These are phyloP conservation scores for Auriscalpium orientale DNA, from an alignment of 768 basidiomycete species.

Conservation along the genomic window DNA sequence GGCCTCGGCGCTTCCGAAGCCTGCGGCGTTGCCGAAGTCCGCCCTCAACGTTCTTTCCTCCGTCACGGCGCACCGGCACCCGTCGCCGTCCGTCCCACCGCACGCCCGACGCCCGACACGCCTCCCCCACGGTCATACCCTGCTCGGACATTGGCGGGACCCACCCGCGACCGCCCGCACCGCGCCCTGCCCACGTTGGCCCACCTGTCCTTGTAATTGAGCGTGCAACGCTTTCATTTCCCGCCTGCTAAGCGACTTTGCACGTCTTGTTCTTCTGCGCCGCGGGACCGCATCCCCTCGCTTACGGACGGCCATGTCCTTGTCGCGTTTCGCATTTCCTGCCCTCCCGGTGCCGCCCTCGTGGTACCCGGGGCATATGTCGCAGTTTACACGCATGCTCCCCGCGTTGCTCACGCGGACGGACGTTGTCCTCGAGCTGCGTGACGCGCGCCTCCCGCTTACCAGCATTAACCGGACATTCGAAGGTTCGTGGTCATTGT, in stretches of 20 bases:
- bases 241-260: neutral
- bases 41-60: too few relatives aligned
- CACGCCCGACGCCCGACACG: too few relatives aligned
- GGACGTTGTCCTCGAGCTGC: constrained; percentile 88
- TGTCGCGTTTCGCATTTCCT: constrained; percentile 32
- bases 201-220: too few relatives aligned
- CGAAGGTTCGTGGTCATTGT: constrained; percentile 49
- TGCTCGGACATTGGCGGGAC: too few relatives aligned
- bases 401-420: constrained; percentile 73
- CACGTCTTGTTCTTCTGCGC: neutral
- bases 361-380: constrained; percentile 98
- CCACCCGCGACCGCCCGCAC: too few relatives aligned
- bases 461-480: constrained; percentile 89
- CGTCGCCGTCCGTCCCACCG: neutral
- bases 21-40: too few relatives aligned
- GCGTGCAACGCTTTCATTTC: constrained; percentile 2
- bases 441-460: constrained; percentile 88
- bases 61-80: constrained; percentile 1
- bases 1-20: too few relatives aligned
- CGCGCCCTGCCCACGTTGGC: too few relatives aligned
- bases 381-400: constrained; percentile 70
- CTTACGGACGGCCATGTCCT: constrained; percentile 18
- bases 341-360: constrained; percentile 68
- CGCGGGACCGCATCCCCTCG: neutral
- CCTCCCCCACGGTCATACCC: too few relatives aligned